Evolutionary conservation across 2,329 filamentous ascomycete genomes (phyloP).

Genomic region (Penicillium sp.): DNA sequence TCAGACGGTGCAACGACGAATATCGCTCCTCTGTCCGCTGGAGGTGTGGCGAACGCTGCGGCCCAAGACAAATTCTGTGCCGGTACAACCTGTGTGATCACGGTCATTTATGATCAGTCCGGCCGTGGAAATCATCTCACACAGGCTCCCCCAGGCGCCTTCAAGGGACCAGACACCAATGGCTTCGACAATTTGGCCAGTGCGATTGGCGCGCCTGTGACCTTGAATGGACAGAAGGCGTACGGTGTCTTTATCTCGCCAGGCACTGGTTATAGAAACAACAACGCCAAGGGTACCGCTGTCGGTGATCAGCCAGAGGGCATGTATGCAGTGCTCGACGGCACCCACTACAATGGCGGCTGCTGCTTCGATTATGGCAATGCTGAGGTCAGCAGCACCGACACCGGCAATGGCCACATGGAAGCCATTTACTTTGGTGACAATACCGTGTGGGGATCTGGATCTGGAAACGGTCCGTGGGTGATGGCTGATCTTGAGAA

Average conservation of each 20-base stretch:
- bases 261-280: conserved; percentile 59
- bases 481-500: conserved; percentile 66
- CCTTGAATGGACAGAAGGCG: conserved; percentile 54
- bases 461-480: conserved; percentile 58
- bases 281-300: conserved; percentile 48
- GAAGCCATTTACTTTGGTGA: conserved; percentile 62
- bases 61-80: conserved; percentile 58
- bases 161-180: conserved; percentile 50
- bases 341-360: conserved; percentile 29
- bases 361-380: conserved; percentile 54
- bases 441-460: conserved; percentile 51
- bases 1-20: conserved; percentile 45
- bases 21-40: conserved; percentile 50
- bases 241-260: conserved; percentile 60
- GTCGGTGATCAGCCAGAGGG: conserved; percentile 47
- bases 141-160: conserved; percentile 55
- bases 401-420: conserved; percentile 61
- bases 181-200: conserved; percentile 57
- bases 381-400: conserved; percentile 47
- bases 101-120: conserved; percentile 61
- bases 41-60: conserved; percentile 57
- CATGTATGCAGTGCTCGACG: conserved; percentile 32
- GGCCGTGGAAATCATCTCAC: conserved; percentile 57
- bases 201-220: conserved; percentile 57
- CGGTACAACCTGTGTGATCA: conserved; percentile 57